Evolutionary conservation across 805 yeast species (phyloP), one percentile per base, ranked within the genome.

Genomic region (Ogataea neopini): DNA sequence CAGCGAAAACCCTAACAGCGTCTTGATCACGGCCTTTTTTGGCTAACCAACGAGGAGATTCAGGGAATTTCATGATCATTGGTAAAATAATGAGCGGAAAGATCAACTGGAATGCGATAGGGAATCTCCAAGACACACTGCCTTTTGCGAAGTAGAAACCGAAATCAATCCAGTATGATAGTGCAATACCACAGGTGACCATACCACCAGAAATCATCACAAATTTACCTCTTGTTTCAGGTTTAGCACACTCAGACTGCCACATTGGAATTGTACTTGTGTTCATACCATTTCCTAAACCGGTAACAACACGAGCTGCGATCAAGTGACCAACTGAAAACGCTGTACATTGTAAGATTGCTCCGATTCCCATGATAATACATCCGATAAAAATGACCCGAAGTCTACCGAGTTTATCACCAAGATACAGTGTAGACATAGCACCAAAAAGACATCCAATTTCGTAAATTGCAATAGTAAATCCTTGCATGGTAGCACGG

Each of bases 401-500:
- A 50, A 68, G 60, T 64, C 79, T 67, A 28, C 79, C 79, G 25
- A 58, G 54, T 29, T 41, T 59, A 48, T 74, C 78, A 54, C 75
- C 76, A n/a, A 66, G 51, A 48, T 65, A 66, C 44, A 73, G 63
- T 7, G 73, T 72, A 22, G 71, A 61, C 35, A 75, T 56, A 1
- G 77, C 76, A 45, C 79, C 79, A 9, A 41, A 23, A 11, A 74
- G 66, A 59, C 79, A 74, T 26, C 79, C 81, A 45, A 75, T 59
- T 56, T 76, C 80, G 59, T 75, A 76, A 59, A 76, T 71, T 4
- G 80, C 66, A 29, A 77, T 71, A 15, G 74, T 73, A 15, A 76
- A 74, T 52, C 81, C 81, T 57, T 75, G 79, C 47, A 74, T 59
- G 11, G 76, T 67, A n/a, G 72, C 67, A 29, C 67, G 60, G 48